Evolutionary conservation across 179 eudicot species (phyloP).

Genomic region (Dionaea muscipula): DNA sequence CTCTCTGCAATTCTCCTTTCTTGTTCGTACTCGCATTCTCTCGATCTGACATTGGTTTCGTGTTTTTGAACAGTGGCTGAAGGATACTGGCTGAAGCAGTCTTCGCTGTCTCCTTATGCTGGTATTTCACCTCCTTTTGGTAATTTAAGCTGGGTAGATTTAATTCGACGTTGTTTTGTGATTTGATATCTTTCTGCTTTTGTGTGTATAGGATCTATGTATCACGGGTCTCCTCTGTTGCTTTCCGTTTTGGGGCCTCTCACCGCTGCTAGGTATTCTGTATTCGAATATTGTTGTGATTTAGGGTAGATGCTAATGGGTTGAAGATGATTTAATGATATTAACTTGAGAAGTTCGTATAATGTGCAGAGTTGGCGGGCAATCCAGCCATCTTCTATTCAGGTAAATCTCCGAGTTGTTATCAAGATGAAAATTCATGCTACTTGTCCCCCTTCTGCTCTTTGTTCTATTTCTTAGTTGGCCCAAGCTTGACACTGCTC

Average conservation of each 20-base stretch:
- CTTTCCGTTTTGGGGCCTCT: constrained; percentile 76
- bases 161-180: not conserved
- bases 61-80: constrained; percentile 51
- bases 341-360: constrained; percentile 1
- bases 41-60: not conserved
- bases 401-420: constrained; percentile 29
- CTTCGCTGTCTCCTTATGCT: constrained; percentile 76
- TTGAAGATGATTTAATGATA: not conserved
- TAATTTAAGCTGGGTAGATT: not conserved
- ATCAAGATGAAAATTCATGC: not conserved
- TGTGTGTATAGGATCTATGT: constrained; percentile 67
- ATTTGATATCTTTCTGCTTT: not conserved
- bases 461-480: not conserved
- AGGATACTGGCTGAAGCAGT: constrained; percentile 82
- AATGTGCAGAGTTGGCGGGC: constrained; percentile 48
- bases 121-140: constrained; percentile 21
- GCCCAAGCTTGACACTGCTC: too few species aligned
- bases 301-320: not conserved
- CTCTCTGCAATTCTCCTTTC: not conserved
- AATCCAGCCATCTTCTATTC: constrained; percentile 49
- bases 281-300: not conserved
- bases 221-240: constrained; percentile 88
- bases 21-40: not conserved
- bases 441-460: not conserved
- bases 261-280: constrained; percentile 45